Evolutionary conservation across 2,329 filamentous ascomycete genomes (phyloP), one percentile per base, ranked within the genome.

Genomic region (Penicillium sp.): DNA sequence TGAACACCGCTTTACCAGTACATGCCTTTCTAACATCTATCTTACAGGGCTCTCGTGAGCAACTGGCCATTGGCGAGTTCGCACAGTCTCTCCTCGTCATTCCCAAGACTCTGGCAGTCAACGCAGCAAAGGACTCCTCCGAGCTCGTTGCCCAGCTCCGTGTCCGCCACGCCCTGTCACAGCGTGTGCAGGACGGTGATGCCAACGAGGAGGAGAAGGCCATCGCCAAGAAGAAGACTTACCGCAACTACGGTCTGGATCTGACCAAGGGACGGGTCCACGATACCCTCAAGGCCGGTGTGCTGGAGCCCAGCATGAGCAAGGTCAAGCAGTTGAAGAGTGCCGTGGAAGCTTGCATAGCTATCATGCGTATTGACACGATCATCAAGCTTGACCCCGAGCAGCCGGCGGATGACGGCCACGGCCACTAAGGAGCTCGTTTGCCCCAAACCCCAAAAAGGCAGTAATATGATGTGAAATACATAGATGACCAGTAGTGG

Each of bases 301-400:
- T 99, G 58, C 77, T 99, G 70, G 94, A 99, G 81, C 94, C 94
- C 31, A 96, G 90, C 77, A 92, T 99, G 81, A 97, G 93, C 84
- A 99, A 99, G 83, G 85, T 99, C 65, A 89, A 93, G 77, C 94
- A 97, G 82, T 82, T 99, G 71, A 99, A 99, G 88, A 95, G 90
- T 77, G 94, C 94, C 27, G 94, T 99, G 47, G 94, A 99, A 80
- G 94, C 94, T 52, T 97, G 94, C 77, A 96, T 99, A 76, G 90
- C 92, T 71, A 97, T 99, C 74, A 97, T 99, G 94, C 86, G 94
- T 70, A 99, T 99, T 73, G 94, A 99, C 80, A 97, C 94, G 62
- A 83, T 99, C 77, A 97, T 99, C 79, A 96, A 96, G 82, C 80
- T 99, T 75, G 94, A 99, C 81, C 92, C 92, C 16, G 92, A 97